These are phyloP conservation scores for Septoria petroselini DNA, from an alignment of 2,329 filamentous ascomycete genomes.

Conservation along the genomic window DNA sequence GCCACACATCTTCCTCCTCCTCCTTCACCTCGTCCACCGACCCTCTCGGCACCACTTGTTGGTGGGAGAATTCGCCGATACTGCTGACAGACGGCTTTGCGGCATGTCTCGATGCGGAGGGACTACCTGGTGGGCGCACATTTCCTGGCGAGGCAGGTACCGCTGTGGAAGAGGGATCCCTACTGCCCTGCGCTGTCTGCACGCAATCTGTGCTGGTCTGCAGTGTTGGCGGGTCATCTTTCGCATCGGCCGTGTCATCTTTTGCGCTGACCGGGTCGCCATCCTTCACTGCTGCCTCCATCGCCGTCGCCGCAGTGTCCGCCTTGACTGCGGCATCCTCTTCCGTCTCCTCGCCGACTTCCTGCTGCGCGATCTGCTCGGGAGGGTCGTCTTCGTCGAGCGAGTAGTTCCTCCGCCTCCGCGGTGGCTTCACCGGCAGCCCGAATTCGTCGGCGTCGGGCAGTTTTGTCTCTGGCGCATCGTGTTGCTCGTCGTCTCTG, in stretches of 20 bases:
- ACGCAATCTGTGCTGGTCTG: slow-evolving; percentile 9
- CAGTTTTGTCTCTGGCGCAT: slow-evolving; percentile 28
- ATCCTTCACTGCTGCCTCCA: slow-evolving; percentile 1
- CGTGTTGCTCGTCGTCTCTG: slow-evolving; percentile 18
- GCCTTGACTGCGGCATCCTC: slow-evolving; percentile 13
- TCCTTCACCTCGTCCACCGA: slow-evolving; percentile 44
- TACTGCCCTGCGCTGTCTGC: neutral
- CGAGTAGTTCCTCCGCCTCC: slow-evolving; percentile 30
- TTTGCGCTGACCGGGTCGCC: too few relatives aligned
- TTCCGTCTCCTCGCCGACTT: slow-evolving; percentile 25
- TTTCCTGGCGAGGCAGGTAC: neutral
- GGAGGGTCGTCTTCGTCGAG: slow-evolving; percentile 30
- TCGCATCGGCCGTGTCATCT: too few relatives aligned
- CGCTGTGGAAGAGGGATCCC: slow-evolving; percentile 8
- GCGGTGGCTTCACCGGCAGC: slow-evolving; percentile 35
- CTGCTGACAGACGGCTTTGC: slow-evolving; percentile 26
- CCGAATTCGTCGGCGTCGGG: slow-evolving; percentile 40
- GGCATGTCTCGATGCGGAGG: slow-evolving; percentile 15
- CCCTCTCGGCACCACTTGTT: slow-evolving; percentile 61
- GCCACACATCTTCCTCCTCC: slow-evolving; percentile 71
- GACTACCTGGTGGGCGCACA: slow-evolving; percentile 10
- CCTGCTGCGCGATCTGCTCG: slow-evolving; percentile 23
- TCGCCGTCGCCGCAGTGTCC: neutral
- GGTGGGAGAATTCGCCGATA: slow-evolving; percentile 87
- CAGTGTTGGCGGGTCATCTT: slow-evolving; percentile 6